Evolutionary conservation across 805 yeast species (phyloP), one percentile per base, ranked within the genome.

Genomic region (Metschnikowia drakensbergensis): DNA sequence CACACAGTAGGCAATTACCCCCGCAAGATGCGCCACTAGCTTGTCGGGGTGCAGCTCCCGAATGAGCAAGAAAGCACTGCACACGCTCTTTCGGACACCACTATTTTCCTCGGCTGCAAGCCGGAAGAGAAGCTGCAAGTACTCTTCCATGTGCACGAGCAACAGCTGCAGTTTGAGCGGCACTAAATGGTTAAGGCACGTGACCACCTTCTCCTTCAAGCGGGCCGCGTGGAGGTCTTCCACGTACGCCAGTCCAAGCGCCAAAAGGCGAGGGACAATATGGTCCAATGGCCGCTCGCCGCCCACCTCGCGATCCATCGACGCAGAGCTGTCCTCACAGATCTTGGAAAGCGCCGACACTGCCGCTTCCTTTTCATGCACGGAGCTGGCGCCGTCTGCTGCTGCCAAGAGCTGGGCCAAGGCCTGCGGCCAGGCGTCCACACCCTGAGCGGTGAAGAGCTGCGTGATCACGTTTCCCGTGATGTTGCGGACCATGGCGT

Each of bases 391-490:
- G 7, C 53, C 46, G n/a, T 48, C 56, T 65, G 47, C 74, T 64
- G 90, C 67, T 45, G 78, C 79, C 55, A 91, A 65, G 42, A 92
- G 71, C 54, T 80, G 83, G 2, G 86, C 82, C n/a, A 92, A 67
- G 28, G 85, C 73, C 38, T 74, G 77, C 2, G 94, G 90, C 96
- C 96, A 88, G 27, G 74, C 71, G 26, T 74, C 69, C 37, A 86
- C 72, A 1, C 96, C 95, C 38, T 79, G 75, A 7, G 80, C 72
- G 2, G 86, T 74, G 56, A 90, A 86, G 29, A 94, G 67, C 0
- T 96, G 77, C 2, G 97, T 87, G 45, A 92, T 82, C 43, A 90
- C 96, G 60, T 84, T 90, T 35, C 97, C 97, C 5, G 97, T 84
- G 51, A 92, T 88, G 61, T 87, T 89, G 52, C 96, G 78, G 28